These are phyloP conservation scores for Stromatinia cepivora DNA, from an alignment of 2,329 filamentous ascomycete species.

Conservation along the genomic window DNA sequence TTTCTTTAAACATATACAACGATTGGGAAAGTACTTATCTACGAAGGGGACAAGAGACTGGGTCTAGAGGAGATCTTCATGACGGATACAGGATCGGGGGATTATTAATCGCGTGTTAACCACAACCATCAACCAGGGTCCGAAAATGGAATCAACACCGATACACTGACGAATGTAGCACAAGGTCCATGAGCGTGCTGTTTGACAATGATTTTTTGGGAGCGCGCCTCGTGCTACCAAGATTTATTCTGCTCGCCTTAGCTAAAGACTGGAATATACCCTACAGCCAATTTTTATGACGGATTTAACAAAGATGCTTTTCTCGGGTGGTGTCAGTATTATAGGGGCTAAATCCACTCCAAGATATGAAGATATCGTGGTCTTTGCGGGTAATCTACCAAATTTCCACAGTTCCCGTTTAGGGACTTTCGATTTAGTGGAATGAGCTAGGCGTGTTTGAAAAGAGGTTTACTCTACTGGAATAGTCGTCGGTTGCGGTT, in stretches of 20 bases:
- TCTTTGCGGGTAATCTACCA: background rate
- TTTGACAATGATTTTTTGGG: background rate
- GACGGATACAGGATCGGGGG: background rate
- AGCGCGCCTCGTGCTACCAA: background rate
- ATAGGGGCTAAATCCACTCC: background rate
- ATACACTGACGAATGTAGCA: background rate
- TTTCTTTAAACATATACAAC: background rate
- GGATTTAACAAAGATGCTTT: too few species aligned
- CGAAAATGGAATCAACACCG: background rate
- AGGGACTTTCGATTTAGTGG: background rate
- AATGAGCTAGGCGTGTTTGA: background rate
- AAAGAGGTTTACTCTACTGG: background rate
- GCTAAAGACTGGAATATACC: too few species aligned
- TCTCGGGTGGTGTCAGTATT: background rate
- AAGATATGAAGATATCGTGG: background rate
- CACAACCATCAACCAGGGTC: background rate
- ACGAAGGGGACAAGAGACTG: background rate
- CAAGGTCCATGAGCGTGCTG: background rate
- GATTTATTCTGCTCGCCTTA: background rate
- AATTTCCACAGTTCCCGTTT: background rate
- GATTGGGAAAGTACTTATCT: background rate
- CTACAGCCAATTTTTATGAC: background rate
- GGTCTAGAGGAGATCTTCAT: background rate
- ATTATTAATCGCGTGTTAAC: background rate
- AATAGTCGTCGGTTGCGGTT: background rate